These are phyloP conservation scores for Amesomyces nigricolor DNA, from an alignment of 2,329 filamentous ascomycete species.

Conservation along the genomic window DNA sequence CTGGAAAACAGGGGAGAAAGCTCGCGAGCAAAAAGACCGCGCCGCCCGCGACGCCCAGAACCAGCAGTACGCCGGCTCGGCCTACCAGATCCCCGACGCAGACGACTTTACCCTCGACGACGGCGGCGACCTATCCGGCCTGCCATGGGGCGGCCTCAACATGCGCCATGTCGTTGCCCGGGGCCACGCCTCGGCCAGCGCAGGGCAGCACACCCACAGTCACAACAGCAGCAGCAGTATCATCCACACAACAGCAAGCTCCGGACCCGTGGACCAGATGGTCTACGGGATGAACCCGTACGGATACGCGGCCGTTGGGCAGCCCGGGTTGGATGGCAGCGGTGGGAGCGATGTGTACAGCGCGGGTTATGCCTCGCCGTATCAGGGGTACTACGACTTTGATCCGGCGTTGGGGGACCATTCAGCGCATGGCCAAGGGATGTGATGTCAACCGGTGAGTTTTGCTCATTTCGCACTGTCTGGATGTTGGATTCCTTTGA, in stretches of 20 bases:
- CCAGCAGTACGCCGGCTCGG: constrained; percentile 55
- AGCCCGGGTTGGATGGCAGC: background rate
- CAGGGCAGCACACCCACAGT: constrained; percentile 11
- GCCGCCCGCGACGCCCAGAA: constrained; percentile 59
- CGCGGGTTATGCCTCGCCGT: constrained; percentile 10
- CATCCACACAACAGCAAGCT: background rate
- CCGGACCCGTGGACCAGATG: constrained; percentile 6
- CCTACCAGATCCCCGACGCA: constrained; percentile 57
- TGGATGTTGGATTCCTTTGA: background rate
- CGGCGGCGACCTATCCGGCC: constrained; percentile 49
- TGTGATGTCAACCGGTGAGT: background rate
- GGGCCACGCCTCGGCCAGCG: constrained; percentile 38
- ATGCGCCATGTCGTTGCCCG: constrained; percentile 49
- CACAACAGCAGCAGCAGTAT: constrained; percentile 14
- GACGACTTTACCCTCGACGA: constrained; percentile 47
- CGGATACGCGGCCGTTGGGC: constrained; percentile 7
- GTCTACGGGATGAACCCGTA: constrained; percentile 19
- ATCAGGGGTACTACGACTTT: constrained; percentile 13
- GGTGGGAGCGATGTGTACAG: constrained; percentile 5
- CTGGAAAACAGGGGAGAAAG: constrained; percentile 56
- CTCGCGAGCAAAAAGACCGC: constrained; percentile 61
- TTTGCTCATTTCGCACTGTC: background rate
- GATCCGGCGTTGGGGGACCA: constrained; percentile 5
- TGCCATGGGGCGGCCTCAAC: constrained; percentile 67
- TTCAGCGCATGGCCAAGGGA: background rate